phyloP scores from a whole-genome alignment of 805 yeast species.

The Saccharomycopsis sp. region DNA sequence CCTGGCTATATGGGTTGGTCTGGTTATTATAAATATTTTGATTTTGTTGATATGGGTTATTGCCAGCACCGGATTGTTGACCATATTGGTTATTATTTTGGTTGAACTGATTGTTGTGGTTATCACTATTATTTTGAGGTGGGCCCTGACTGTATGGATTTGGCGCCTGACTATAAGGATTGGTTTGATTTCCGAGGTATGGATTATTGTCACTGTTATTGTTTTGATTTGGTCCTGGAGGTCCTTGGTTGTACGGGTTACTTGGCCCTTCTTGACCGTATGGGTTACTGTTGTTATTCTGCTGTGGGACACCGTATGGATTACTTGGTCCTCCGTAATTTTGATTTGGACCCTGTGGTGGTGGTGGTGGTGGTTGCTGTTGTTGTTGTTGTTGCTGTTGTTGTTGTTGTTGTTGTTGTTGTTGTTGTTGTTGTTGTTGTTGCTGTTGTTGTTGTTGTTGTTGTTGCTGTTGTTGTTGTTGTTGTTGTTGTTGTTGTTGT shows the following conservation, averaged over 20 bases:
- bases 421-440: not conserved
- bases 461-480: constrained; percentile 3
- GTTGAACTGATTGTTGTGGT: not conserved
- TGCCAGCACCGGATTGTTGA: not conserved
- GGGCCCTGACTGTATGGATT: not conserved
- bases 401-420: not conserved
- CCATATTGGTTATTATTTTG: not conserved
- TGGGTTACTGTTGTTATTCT: not conserved
- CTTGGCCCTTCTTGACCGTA: not conserved
- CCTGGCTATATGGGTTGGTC: not conserved
- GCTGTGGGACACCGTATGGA: not conserved
- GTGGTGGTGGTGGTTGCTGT: not conserved
- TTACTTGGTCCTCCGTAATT: not conserved
- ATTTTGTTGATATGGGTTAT: not conserved
- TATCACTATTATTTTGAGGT: not conserved
- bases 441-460: constrained; percentile 1
- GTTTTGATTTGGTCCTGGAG: not conserved
- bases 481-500: constrained; percentile 6
- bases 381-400: not conserved
- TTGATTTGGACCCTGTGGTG: not conserved
- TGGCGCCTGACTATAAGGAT: not conserved
- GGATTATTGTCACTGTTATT: not conserved
- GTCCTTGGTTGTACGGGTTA: not conserved
- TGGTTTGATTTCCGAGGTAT: constrained; percentile 1
- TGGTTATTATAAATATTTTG: not conserved